phyloP scores from a whole-genome alignment of 2,329 filamentous ascomycete genomes.

The Sclerotinia spermophila region DNA sequence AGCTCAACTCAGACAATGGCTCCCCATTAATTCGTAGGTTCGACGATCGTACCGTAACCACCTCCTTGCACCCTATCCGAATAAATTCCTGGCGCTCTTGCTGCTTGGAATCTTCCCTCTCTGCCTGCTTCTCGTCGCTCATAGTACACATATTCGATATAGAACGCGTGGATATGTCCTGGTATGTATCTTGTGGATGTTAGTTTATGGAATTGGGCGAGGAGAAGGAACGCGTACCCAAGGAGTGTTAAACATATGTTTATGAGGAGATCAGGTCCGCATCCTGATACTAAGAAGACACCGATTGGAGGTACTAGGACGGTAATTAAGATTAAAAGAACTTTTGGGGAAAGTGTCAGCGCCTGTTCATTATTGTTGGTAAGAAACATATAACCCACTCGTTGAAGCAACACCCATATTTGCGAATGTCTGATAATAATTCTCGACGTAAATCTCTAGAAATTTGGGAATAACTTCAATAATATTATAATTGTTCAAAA shows the following conservation, averaged over 20 bases:
- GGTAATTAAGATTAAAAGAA: background rate
- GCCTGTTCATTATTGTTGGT: slow-evolving; percentile 37
- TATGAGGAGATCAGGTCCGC: slow-evolving; percentile 42
- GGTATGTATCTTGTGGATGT: slow-evolving; percentile 46
- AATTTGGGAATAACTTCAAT: background rate
- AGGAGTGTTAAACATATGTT: slow-evolving; percentile 42
- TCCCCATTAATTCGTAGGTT: slow-evolving; percentile 22
- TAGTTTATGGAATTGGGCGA: background rate
- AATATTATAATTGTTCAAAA: background rate
- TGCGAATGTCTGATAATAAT: background rate
- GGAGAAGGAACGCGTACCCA: slow-evolving; percentile 32
- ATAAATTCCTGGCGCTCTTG: slow-evolving; percentile 65
- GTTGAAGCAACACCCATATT: slow-evolving; percentile 39
- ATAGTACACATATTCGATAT: slow-evolving; percentile 72
- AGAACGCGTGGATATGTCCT: slow-evolving; percentile 39
- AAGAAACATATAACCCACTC: slow-evolving; percentile 41
- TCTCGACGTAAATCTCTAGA: background rate
- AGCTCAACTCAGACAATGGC: slow-evolving; percentile 10
- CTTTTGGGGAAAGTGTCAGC: background rate
- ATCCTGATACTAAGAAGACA: slow-evolving; percentile 42
- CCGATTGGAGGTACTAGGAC: slow-evolving; percentile 40
- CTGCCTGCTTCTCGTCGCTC: slow-evolving; percentile 63
- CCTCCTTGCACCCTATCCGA: slow-evolving; percentile 69
- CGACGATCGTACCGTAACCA: slow-evolving; percentile 52
- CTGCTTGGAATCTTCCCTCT: slow-evolving; percentile 51